phyloP scores from a whole-genome alignment of 139 green algal species.

The Chlorella sp. region DNA sequence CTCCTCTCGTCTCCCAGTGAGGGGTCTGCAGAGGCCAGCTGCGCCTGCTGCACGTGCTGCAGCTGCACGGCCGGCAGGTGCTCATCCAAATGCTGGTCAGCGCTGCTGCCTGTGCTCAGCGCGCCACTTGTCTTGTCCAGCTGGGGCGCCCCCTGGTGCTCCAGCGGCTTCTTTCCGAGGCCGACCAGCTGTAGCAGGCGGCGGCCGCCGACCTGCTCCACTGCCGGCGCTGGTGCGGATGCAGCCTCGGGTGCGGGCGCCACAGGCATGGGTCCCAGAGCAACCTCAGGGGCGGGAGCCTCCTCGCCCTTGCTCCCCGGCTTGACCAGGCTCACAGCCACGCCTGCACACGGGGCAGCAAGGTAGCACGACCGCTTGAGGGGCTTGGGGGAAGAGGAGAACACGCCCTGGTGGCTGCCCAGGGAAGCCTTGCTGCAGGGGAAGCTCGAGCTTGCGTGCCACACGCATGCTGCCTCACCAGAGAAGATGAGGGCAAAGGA shows the following conservation, averaged over 20 bases:
- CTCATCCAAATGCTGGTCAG: not conserved
- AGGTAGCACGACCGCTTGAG: too few species aligned
- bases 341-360: too few species aligned
- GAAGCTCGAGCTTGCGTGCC: too few species aligned
- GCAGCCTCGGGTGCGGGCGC: not conserved
- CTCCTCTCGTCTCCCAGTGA: not conserved
- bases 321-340: not conserved
- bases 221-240: not conserved
- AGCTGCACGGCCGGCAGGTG: not conserved
- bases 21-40: not conserved
- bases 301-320: not conserved
- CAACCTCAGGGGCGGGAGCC: not conserved
- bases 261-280: not conserved
- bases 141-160: not conserved
- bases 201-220: not conserved
- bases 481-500: slow-evolving; percentile 20
- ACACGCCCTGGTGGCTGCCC: too few species aligned
- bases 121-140: not conserved
- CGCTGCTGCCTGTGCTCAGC: not conserved
- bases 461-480: not conserved
- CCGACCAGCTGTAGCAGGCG: slow-evolving; percentile 6
- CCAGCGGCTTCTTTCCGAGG: not conserved
- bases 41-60: not conserved
- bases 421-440: too few species aligned
- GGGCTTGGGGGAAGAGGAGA: too few species aligned